These are phyloP conservation scores for Tanacetum coccineum DNA, from an alignment of 129 eudicot genomes.

Conservation along the genomic window DNA sequence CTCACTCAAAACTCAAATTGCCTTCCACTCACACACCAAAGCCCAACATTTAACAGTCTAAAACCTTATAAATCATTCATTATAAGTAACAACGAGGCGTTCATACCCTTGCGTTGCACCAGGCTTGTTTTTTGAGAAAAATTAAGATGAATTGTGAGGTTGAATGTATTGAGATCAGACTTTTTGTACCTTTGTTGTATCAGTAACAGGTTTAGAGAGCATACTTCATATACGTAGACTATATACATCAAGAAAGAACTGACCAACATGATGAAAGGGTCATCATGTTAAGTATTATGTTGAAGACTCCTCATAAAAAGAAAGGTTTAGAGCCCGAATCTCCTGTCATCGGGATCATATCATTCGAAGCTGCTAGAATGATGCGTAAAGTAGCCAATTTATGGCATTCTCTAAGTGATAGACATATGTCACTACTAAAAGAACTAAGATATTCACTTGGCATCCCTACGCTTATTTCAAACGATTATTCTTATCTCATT, in stretches of 20 bases:
- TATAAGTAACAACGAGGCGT: no score
- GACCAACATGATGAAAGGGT: conserved; percentile 38
- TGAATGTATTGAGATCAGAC: no score
- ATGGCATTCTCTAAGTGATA: conserved; percentile 66
- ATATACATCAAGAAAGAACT: conserved; percentile 16
- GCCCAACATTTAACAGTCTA: no score
- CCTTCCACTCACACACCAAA: no score
- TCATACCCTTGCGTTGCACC: no score
- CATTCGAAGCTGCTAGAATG: conserved; percentile 65
- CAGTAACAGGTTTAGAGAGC: no score
- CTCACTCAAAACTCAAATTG: no score
- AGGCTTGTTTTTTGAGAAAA: no score
- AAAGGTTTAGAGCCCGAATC: conserved; percentile 42
- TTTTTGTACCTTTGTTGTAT: background rate
- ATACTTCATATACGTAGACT: conserved; percentile 4
- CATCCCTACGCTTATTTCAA: conserved; percentile 66
- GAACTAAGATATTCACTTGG: conserved; percentile 65
- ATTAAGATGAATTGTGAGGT: no score
- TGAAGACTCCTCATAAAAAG: conserved; percentile 46
- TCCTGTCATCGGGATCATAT: conserved; percentile 57
- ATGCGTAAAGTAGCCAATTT: conserved; percentile 63
- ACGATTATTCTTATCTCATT: conserved; percentile 56
- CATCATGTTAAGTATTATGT: conserved; percentile 47
- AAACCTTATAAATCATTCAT: no score
- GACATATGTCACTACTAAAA: conserved; percentile 45